Conservation (phyloP, 2,329 filamentous ascomycete species). For the Dothideomycetes sp. region DNA sequence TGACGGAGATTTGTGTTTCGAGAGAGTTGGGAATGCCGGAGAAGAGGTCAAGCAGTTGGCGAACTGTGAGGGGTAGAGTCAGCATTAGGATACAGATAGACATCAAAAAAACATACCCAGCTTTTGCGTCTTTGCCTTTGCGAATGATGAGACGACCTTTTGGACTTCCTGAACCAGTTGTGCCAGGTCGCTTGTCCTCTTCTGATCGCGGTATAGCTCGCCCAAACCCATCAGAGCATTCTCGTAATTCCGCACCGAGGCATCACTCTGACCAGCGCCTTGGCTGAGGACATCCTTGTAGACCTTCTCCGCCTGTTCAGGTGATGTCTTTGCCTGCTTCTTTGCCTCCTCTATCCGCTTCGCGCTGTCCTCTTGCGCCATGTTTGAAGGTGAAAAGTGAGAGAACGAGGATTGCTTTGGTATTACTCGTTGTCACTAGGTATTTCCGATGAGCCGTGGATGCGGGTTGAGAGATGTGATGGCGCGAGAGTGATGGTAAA, state of each 20-base stretch:
- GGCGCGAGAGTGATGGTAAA: too few species aligned
- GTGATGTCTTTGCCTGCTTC: slow-evolving; percentile 68
- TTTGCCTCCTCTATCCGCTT: slow-evolving; percentile 79
- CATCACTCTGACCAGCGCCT: slow-evolving; percentile 73
- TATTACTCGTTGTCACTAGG: too few species aligned
- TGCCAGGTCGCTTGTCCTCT: slow-evolving; percentile 72
- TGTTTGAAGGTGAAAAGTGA: slow-evolving; percentile 16
- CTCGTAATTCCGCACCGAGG: slow-evolving; percentile 85
- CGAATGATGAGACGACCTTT: slow-evolving; percentile 86
- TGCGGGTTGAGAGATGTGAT: too few species aligned
- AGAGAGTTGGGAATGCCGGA: slow-evolving; percentile 85
- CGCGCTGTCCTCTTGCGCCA: slow-evolving; percentile 42
- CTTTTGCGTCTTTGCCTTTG: slow-evolving; percentile 98
- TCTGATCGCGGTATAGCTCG: slow-evolving; percentile 83
- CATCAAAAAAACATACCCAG: slow-evolving; percentile 53
- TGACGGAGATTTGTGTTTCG: slow-evolving; percentile 89
- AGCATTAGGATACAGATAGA: slow-evolving; percentile 2
- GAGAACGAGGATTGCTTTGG: background rate
- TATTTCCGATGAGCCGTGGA: too few species aligned
- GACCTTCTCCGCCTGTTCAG: slow-evolving; percentile 71
- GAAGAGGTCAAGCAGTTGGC: slow-evolving; percentile 93
- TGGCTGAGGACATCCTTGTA: slow-evolving; percentile 86
- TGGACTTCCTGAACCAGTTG: slow-evolving; percentile 83
- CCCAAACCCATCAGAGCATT: slow-evolving; percentile 77
- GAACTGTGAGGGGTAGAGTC: slow-evolving; percentile 47